Percentiles rank a stretch among this genome's conserved stretches.
Evolutionary conservation across 352 stramenopile species (phyloP).

Genomic region (Nothophytophthora sp.): DNA sequence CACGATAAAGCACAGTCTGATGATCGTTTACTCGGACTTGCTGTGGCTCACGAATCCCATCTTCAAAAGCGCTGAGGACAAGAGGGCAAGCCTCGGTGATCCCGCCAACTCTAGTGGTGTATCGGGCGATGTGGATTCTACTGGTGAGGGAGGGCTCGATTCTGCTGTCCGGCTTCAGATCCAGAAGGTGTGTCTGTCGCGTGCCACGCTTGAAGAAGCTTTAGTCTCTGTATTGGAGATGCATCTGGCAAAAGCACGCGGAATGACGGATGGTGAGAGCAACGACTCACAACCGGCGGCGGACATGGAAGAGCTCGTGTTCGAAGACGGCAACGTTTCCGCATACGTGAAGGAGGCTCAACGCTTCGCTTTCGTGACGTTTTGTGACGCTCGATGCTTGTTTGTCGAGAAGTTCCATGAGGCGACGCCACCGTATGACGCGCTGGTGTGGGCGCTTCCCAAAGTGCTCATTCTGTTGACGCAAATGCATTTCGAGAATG

Average conservation of each 20-base stretch:
- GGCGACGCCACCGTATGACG: slow-evolving; percentile 50
- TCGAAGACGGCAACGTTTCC: slow-evolving; percentile 52
- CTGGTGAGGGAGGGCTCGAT: slow-evolving; percentile 5
- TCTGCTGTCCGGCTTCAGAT: slow-evolving; percentile 31
- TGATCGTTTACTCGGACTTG: slow-evolving; percentile 74
- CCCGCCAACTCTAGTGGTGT: slow-evolving; percentile 10
- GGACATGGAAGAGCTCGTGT: slow-evolving; percentile 68
- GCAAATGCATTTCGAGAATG: slow-evolving; percentile 85
- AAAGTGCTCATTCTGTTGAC: slow-evolving; percentile 70
- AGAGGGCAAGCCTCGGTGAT: slow-evolving; percentile 22
- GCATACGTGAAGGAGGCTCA: slow-evolving; percentile 69
- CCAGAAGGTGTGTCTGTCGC: slow-evolving; percentile 35
- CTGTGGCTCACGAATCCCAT: slow-evolving; percentile 73
- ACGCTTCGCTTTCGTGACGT: slow-evolving; percentile 67
- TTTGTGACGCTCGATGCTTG: slow-evolving; percentile 79
- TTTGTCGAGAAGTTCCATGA: slow-evolving; percentile 86
- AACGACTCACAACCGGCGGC: slow-evolving; percentile 20
- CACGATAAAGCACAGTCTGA: slow-evolving; percentile 64
- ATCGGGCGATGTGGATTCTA: slow-evolving; percentile 3
- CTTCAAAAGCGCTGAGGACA: slow-evolving; percentile 40
- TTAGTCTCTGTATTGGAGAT: slow-evolving; percentile 74
- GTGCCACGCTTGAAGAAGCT: slow-evolving; percentile 54
- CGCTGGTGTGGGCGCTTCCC: slow-evolving; percentile 66
- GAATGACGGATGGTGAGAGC: slow-evolving; percentile 22
- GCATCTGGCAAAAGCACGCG: slow-evolving; percentile 57